Evolutionary conservation across 140 eudicot genomes (phyloP), one percentile per base, ranked within the genome.

Genomic region (Flaveria floridana): DNA sequence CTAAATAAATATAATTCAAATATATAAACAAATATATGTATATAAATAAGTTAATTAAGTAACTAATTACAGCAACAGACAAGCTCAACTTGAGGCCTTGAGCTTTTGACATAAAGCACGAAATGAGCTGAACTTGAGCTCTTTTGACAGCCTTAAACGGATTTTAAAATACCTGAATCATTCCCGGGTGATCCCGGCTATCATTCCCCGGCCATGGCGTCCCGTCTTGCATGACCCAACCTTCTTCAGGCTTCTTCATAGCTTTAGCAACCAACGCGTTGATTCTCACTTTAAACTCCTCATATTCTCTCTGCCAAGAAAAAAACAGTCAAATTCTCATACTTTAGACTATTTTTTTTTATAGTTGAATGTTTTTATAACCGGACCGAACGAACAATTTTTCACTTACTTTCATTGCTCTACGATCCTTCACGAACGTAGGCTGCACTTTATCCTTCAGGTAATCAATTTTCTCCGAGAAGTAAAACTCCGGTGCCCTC

Each of bases 201-300:
- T 86, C 89, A 74, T 91, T 91, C 46, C 97, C 97, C 0, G 97
- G 97, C 97, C 96, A 88, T 3, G 93, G 97, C 7, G 93, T 88
- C 23, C 97, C 97, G 68, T 88, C 97, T 82, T 91, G 97, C 97
- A 91, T 91, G 15, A 88, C 93, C 97, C 97, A 91, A 73, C 97
- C 97, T 78, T 91, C 97, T 83, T 91, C 97, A 7, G 97, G 97
- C 76, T 91, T 91, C 79, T 88, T 91, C 82, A 69, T 76, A 80
- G 97, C 97, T 73, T 87, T 87, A 41, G 96, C 87, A 50, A 91
- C 97, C 74, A 91, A 70, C 1, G 97, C 90, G 52, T 91, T 91
- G 44, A 88, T 87, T 81, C 91, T 86, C 68, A 91, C 97, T 80
- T 91, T 91, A 79, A 88, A 91, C 82, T 91, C 97, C 80, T 91